Conservation (phyloP, 2,329 filamentous ascomycete genomes). For the Hymenotorrendiella dingleyae region DNA sequence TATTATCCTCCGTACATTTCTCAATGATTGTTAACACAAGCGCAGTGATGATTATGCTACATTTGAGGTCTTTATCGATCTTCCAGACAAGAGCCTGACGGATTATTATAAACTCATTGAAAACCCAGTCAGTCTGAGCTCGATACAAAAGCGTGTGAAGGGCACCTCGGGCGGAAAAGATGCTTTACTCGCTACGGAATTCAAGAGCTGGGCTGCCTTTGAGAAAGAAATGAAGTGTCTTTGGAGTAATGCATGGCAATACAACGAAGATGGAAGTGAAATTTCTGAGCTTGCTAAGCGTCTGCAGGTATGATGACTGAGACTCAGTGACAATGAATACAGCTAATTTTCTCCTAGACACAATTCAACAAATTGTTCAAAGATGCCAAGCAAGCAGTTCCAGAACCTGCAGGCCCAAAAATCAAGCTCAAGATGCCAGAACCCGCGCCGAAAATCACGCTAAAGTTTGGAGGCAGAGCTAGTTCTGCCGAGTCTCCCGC, state of each 20-base stretch:
- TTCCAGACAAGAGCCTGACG: conserved; percentile 64
- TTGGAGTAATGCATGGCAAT: conserved; percentile 83
- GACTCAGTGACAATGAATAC: conserved; percentile 17
- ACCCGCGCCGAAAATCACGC: conserved; percentile 59
- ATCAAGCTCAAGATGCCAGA: conserved; percentile 70
- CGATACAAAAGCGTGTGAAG: conserved; percentile 69
- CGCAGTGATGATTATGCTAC: conserved; percentile 61
- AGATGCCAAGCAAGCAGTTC: conserved; percentile 65
- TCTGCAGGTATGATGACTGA: conserved; percentile 57
- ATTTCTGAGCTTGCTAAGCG: conserved; percentile 73
- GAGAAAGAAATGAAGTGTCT: conserved; percentile 74
- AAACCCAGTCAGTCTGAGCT: conserved; percentile 72
- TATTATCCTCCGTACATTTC: not conserved
- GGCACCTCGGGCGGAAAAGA: conserved; percentile 65
- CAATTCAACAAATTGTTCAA: conserved; percentile 63
- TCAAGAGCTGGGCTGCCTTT: conserved; percentile 77
- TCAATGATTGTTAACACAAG: conserved; percentile 4
- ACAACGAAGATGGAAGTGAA: conserved; percentile 87
- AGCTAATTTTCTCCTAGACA: too few species aligned
- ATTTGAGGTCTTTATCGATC: conserved; percentile 68
- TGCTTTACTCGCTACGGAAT: too few species aligned
- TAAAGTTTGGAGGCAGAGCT: conserved; percentile 56
- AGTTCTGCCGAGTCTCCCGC: conserved; percentile 48
- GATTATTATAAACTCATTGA: conserved; percentile 85
- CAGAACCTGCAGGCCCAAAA: conserved; percentile 67